Percentiles rank a stretch among this genome's conserved stretches.
Conservation (phyloP, 371 early-diverging fungal species). For the Mucor mucedo region DNA sequence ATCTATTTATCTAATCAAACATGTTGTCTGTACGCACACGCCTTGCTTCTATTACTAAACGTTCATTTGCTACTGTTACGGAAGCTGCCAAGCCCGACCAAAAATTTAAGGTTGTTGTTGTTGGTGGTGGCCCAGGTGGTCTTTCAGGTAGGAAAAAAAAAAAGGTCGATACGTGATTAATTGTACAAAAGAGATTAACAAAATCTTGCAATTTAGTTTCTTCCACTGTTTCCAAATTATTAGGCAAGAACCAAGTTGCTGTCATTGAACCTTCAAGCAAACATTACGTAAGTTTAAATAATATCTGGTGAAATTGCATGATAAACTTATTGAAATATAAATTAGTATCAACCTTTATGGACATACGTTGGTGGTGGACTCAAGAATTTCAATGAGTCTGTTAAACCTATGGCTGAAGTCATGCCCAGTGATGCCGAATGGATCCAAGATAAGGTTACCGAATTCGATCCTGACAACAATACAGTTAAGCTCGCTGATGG, state of each 20-base stretch:
- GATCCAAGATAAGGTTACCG: slow-evolving; percentile 73
- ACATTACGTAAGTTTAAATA: slow-evolving; percentile 69
- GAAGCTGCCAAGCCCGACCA: slow-evolving; percentile 29
- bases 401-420: slow-evolving; percentile 69
- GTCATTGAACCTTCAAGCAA: slow-evolving; percentile 79
- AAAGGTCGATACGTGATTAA: neutral
- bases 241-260: slow-evolving; percentile 76
- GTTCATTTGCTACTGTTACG: slow-evolving; percentile 41
- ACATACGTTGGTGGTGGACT: slow-evolving; percentile 90
- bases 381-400: slow-evolving; percentile 75
- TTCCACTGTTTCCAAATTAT: slow-evolving; percentile 61
- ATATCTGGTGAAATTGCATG: neutral
- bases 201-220: slow-evolving; percentile 46
- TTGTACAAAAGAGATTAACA: neutral
- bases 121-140: slow-evolving; percentile 74
- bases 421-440: slow-evolving; percentile 78
- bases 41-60: slow-evolving; percentile 29
- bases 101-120: slow-evolving; percentile 67
- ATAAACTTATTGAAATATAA: slow-evolving; percentile 6
- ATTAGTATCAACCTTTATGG: slow-evolving; percentile 87
- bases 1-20: neutral
- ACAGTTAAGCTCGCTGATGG: slow-evolving; percentile 72
- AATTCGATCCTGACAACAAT: slow-evolving; percentile 75
- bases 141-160: slow-evolving; percentile 50
- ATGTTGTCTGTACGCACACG: slow-evolving; percentile 36